Percentiles rank a stretch among this genome's conserved stretches.
Evolutionary conservation across 2,329 filamentous ascomycete genomes (phyloP).

Genomic region (Epicoccum nigrum): DNA sequence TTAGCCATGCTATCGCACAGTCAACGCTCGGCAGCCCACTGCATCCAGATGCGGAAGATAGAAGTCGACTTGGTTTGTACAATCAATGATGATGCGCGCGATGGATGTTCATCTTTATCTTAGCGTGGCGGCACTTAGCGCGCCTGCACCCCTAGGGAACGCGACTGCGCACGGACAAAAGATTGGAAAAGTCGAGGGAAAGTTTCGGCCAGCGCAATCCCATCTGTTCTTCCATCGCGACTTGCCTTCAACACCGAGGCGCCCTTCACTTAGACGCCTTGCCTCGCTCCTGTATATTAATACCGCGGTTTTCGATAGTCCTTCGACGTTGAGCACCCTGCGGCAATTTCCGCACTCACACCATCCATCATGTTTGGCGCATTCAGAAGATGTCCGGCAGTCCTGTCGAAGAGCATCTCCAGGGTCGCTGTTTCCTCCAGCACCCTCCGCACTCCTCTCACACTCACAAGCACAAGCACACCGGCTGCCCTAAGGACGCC

Average conservation of each 20-base stretch:
- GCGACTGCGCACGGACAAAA: slow-evolving; percentile 8
- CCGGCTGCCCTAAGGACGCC: slow-evolving; percentile 28
- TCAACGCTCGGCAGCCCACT: too few species aligned
- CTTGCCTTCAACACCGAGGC: slow-evolving; percentile 13
- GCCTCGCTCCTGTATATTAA: not conserved
- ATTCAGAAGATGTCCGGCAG: slow-evolving; percentile 50
- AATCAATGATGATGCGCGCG: not conserved
- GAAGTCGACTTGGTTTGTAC: too few species aligned
- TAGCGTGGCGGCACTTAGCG: slow-evolving; percentile 14
- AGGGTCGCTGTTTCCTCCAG: slow-evolving; percentile 34
- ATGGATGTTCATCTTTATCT: not conserved
- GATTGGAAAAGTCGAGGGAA: slow-evolving; percentile 14
- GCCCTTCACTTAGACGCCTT: slow-evolving; percentile 10
- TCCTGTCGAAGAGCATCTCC: slow-evolving; percentile 42
- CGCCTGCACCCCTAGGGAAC: slow-evolving; percentile 7
- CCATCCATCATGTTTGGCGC: slow-evolving; percentile 51
- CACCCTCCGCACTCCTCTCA: slow-evolving; percentile 30
- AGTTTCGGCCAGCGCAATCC: slow-evolving; percentile 12
- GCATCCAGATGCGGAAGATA: too few species aligned
- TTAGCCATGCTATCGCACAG: too few species aligned
- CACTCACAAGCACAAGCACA: slow-evolving; percentile 22
- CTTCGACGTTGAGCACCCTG: not conserved
- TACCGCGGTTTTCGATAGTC: slow-evolving; percentile 5
- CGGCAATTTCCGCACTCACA: slow-evolving; percentile 15
- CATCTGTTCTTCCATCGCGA: slow-evolving; percentile 8